A percentile compares a stretch with the other conserved stretches of the same genome.
phyloP scores from a whole-genome alignment of 768 basidiomycete species.

The Gyrodon lividus region DNA sequence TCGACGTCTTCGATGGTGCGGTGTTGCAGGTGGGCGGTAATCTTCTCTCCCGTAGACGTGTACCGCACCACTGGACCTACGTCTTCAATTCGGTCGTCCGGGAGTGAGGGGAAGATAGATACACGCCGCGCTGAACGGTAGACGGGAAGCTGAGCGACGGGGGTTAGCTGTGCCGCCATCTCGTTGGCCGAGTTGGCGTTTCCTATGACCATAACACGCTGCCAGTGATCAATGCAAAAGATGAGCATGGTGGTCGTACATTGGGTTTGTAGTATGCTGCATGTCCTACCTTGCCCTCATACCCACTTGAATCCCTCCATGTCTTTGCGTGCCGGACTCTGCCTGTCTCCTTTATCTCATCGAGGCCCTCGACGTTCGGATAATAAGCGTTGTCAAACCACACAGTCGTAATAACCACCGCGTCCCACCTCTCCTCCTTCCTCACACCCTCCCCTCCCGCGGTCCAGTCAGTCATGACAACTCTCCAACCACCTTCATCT shows the following conservation, averaged over 20 bases:
- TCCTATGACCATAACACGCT: conserved; percentile 48
- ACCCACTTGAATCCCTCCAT: conserved; percentile 41
- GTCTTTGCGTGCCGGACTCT: conserved; percentile 42
- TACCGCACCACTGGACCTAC: conserved; percentile 42
- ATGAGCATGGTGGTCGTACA: neutral
- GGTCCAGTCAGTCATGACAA: conserved; percentile 38
- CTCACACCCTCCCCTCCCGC: conserved; percentile 16
- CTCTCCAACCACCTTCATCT: conserved; percentile 38
- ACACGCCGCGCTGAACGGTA: conserved; percentile 47
- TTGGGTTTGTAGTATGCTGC: neutral
- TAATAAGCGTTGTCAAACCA: conserved; percentile 48
- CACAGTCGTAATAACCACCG: conserved; percentile 45
- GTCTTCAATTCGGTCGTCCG: conserved; percentile 42
- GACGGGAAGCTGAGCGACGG: conserved; percentile 39
- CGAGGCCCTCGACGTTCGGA: conserved; percentile 44
- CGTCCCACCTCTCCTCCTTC: conserved; percentile 45
- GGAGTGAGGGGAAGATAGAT: conserved; percentile 43
- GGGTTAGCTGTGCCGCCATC: conserved; percentile 45
- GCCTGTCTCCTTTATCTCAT: conserved; percentile 33
- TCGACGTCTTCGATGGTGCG: conserved; percentile 41
- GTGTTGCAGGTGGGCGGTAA: conserved; percentile 38
- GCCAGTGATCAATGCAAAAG: neutral
- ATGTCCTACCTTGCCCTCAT: conserved; percentile 31
- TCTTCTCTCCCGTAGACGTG: conserved; percentile 19
- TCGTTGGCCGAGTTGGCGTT: conserved; percentile 56